phyloP scores from a whole-genome alignment of 192 early-diverging fungal species.

The Entomortierella lignicola region DNA sequence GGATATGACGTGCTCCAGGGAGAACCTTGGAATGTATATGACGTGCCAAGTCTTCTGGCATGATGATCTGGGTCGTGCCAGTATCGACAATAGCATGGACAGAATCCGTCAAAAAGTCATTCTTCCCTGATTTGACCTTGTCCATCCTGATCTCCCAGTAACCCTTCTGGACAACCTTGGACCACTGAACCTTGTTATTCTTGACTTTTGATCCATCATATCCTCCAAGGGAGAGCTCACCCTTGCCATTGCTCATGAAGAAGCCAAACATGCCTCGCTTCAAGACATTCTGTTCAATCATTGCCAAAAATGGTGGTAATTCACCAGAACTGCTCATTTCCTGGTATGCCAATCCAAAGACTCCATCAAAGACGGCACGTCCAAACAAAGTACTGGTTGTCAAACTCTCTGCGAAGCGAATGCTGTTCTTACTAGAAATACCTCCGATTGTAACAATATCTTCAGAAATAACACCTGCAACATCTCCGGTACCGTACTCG shows the following conservation, averaged over 20 bases:
- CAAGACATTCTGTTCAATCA: conserved; percentile 35
- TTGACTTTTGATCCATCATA: conserved; percentile 77
- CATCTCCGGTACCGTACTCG: conserved; percentile 43
- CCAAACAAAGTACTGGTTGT: conserved; percentile 34
- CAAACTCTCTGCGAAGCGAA: conserved; percentile 44
- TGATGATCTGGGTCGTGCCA: conserved; percentile 50
- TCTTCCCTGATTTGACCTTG: conserved; percentile 56
- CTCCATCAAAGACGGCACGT: conserved; percentile 42
- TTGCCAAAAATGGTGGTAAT: conserved; percentile 37
- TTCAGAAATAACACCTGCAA: conserved; percentile 39
- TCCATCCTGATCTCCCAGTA: conserved; percentile 98
- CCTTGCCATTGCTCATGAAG: conserved; percentile 52
- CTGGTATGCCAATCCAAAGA: conserved; percentile 48
- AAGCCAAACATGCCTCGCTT: conserved; percentile 39
- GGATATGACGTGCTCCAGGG: conserved; percentile 39
- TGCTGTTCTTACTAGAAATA: conserved; percentile 17
- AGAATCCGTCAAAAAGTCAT: conserved; percentile 19
- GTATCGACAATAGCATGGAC: conserved; percentile 48
- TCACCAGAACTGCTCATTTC: conserved; percentile 49
- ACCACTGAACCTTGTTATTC: conserved; percentile 75
- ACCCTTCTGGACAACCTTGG: conserved; percentile 88
- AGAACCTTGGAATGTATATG: conserved; percentile 32
- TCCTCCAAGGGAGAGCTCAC: conserved; percentile 94
- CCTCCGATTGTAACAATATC: conserved; percentile 39
- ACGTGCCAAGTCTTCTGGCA: conserved; percentile 34